phyloP scores from a whole-genome alignment of 768 basidiomycete genomes.

The Mycena crocata region DNA sequence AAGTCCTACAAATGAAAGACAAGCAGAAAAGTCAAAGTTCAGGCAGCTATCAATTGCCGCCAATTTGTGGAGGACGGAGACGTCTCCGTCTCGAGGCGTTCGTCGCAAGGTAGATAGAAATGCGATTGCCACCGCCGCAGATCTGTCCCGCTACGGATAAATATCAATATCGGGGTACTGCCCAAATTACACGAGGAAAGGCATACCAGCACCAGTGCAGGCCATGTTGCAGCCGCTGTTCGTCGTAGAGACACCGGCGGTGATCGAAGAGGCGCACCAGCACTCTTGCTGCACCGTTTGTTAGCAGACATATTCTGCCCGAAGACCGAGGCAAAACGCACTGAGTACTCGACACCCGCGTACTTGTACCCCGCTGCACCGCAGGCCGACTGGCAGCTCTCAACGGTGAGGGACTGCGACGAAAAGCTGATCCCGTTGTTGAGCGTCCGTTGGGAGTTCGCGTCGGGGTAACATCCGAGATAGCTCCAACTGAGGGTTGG shows the following conservation, averaged over 20 bases:
- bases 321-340: not conserved
- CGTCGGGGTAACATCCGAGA: conserved; percentile 37
- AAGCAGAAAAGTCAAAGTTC: too few relatives aligned
- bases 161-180: not conserved
- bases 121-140: conserved; percentile 47
- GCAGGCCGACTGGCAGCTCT: conserved; percentile 44
- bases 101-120: conserved; percentile 31
- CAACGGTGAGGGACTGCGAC: conserved; percentile 39
- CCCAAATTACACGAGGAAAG: not conserved
- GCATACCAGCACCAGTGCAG: conserved; percentile 14
- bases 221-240: conserved; percentile 11
- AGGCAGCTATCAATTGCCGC: too few relatives aligned
- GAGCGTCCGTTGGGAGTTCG: conserved; percentile 33
- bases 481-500: conserved; percentile 36
- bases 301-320: not conserved
- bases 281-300: conserved; percentile 4
- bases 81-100: not conserved
- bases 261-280: conserved; percentile 5
- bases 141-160: conserved; percentile 24
- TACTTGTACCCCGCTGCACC: conserved; percentile 40
- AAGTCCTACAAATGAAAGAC: too few relatives aligned
- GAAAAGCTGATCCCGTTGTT: conserved; percentile 30
- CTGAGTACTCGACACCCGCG: conserved; percentile 47
- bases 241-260: not conserved
- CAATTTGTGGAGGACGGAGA: not conserved